A percentile compares a stretch with the other conserved stretches of the same genome.
Conservation (phyloP, 306 rosid genomes). For the Arachis hypogaea region DNA sequence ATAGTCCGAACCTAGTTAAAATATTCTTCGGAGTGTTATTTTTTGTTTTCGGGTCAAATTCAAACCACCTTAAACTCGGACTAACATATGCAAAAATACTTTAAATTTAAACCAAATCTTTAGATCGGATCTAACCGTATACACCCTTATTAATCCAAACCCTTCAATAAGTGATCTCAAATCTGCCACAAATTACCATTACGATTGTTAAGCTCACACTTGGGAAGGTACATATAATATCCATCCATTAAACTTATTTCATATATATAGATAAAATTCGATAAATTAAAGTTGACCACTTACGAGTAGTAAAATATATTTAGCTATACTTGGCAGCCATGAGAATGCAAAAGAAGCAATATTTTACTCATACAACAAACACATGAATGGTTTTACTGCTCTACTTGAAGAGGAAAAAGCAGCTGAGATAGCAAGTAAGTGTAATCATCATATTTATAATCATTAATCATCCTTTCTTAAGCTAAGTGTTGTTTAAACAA, state of each 20-base stretch:
- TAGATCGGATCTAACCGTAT: too few species aligned
- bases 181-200: constrained; percentile 43
- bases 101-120: too few species aligned
- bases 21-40: too few species aligned
- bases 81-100: too few species aligned
- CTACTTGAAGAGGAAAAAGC: constrained; percentile 54
- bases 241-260: constrained; percentile 6
- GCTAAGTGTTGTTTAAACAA: too few species aligned
- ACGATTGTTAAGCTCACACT: constrained; percentile 46
- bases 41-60: too few species aligned
- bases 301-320: neutral
- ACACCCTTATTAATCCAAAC: neutral
- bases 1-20: too few species aligned
- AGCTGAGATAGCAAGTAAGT: constrained; percentile 47
- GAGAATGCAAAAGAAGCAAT: constrained; percentile 55
- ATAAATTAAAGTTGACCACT: constrained; percentile 8
- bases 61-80: too few species aligned
- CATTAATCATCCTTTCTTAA: too few species aligned
- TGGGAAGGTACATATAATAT: constrained; percentile 51
- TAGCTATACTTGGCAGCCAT: constrained; percentile 37
- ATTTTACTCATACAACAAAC: constrained; percentile 52
- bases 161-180: constrained; percentile 46
- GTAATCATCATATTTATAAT: neutral
- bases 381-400: constrained; percentile 67
- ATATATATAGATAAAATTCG: neutral